Percentiles rank a stretch among this genome's conserved stretches.
phyloP scores from a whole-genome alignment of 1,284 basidiomycete species.

The Papiliotrema flavescens region DNA sequence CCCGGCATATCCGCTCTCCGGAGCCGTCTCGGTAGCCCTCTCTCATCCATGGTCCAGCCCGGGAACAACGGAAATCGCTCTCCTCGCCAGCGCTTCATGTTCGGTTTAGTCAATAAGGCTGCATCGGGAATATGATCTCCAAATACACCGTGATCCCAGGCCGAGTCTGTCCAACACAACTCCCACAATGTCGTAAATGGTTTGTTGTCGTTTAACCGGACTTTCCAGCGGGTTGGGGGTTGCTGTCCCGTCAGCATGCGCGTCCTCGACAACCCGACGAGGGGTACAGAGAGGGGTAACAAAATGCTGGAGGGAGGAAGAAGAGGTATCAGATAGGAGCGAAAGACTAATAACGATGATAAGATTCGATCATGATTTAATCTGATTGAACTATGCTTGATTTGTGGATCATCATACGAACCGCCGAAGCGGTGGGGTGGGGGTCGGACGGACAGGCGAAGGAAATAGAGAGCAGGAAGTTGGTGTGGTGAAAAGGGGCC shows the following conservation, averaged over 20 bases:
- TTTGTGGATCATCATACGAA: slow-evolving; percentile 59
- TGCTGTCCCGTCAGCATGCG: slow-evolving; percentile 30
- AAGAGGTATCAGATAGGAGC: slow-evolving; percentile 75
- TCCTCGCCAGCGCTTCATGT: neutral
- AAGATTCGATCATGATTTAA: slow-evolving; percentile 63
- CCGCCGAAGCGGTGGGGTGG: neutral
- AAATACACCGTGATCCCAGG: no score
- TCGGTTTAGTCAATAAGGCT: neutral
- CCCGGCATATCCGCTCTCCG: no score
- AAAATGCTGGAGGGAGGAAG: slow-evolving; percentile 4
- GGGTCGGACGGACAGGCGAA: slow-evolving; percentile 2
- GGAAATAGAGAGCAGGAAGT: no score
- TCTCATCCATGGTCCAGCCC: neutral
- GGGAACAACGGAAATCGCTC: neutral
- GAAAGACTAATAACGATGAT: slow-evolving; percentile 78
- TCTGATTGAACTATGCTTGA: slow-evolving; percentile 92
- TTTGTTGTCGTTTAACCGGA: slow-evolving; percentile 39
- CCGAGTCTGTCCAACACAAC: neutral
- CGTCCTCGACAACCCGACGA: neutral
- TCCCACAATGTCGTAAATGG: neutral
- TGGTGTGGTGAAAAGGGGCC: neutral
- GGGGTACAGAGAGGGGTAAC: slow-evolving; percentile 1
- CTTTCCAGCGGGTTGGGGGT: slow-evolving; percentile 48
- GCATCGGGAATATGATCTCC: no score
- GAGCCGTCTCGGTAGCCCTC: no score